Evolutionary conservation across 805 yeast species (phyloP).

Genomic region (Blastobotrys chiropterorum): DNA sequence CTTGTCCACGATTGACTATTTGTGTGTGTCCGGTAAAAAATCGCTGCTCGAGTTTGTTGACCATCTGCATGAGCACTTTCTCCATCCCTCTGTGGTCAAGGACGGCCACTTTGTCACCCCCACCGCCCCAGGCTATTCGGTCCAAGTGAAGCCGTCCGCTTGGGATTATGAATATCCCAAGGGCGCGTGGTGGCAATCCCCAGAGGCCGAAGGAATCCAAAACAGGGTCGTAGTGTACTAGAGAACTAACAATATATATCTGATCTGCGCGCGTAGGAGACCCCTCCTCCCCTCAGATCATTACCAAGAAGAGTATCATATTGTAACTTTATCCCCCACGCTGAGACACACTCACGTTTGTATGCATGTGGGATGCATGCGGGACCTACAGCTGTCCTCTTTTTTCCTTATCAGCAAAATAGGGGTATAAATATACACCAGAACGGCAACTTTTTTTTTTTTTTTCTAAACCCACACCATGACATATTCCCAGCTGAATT

Average conservation of each 20-base stretch:
- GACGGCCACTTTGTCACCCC: constrained; percentile 31
- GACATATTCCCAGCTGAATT: constrained; percentile 36
- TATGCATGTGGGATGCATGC: background rate
- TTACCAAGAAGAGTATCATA: background rate
- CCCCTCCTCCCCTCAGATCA: too few species aligned
- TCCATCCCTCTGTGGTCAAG: constrained; percentile 26
- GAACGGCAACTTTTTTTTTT: too few species aligned
- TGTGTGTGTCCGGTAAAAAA: constrained; percentile 27
- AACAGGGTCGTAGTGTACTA: too few species aligned
- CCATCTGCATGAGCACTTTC: constrained; percentile 30
- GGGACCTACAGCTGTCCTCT: background rate
- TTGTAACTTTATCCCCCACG: background rate
- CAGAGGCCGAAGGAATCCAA: constrained; percentile 15
- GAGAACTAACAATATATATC: too few species aligned
- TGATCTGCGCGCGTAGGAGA: too few species aligned
- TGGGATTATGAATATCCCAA: constrained; percentile 27
- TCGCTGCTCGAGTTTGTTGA: constrained; percentile 31
- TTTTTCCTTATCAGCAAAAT: background rate
- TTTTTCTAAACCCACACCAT: background rate
- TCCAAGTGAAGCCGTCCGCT: constrained; percentile 26
- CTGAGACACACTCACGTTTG: background rate
- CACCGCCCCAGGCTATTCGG: constrained; percentile 31
- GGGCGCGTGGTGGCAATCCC: constrained; percentile 30
- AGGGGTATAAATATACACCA: background rate
- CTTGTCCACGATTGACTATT: constrained; percentile 31